Evolutionary conservation across 805 yeast genomes (phyloP).

Genomic region (Maudiozyma barnettii): DNA sequence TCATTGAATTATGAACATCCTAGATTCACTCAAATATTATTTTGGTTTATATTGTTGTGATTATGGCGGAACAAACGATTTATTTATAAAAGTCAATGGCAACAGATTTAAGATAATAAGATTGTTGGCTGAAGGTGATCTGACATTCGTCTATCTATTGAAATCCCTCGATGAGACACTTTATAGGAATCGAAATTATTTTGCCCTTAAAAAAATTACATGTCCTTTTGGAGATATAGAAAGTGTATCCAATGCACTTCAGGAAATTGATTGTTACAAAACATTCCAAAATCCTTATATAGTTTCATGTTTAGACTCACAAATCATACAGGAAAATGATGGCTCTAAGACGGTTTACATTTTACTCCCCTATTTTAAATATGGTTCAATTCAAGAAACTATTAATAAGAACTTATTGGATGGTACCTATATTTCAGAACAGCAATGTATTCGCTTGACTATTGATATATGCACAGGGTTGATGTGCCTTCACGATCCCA

Average conservation of each 20-base stretch:
- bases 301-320: conserved; percentile 60
- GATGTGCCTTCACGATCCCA: conserved; percentile 53
- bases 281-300: conserved; percentile 62
- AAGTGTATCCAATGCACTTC: conserved; percentile 62
- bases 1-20: neutral
- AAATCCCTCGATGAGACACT: conserved; percentile 31
- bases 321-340: conserved; percentile 61
- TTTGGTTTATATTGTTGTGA: conserved; percentile 9
- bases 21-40: neutral
- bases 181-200: conserved; percentile 15
- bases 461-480: conserved; percentile 68
- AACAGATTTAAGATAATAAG: conserved; percentile 52
- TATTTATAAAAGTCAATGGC: conserved; percentile 45
- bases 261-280: conserved; percentile 67
- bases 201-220: conserved; percentile 76
- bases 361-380: conserved; percentile 64
- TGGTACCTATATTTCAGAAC: conserved; percentile 45
- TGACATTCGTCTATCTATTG: conserved; percentile 77
- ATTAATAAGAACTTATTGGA: conserved; percentile 56
- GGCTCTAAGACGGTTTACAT: conserved; percentile 75
- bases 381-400: conserved; percentile 73
- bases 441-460: conserved; percentile 51
- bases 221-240: conserved; percentile 76
- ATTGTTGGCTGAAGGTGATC: conserved; percentile 86
- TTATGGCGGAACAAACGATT: conserved; percentile 12